A percentile compares a stretch with the other conserved stretches of the same genome.
phyloP scores from a whole-genome alignment of 2,329 filamentous ascomycete genomes.

The Huntiella moniliformis region DNA sequence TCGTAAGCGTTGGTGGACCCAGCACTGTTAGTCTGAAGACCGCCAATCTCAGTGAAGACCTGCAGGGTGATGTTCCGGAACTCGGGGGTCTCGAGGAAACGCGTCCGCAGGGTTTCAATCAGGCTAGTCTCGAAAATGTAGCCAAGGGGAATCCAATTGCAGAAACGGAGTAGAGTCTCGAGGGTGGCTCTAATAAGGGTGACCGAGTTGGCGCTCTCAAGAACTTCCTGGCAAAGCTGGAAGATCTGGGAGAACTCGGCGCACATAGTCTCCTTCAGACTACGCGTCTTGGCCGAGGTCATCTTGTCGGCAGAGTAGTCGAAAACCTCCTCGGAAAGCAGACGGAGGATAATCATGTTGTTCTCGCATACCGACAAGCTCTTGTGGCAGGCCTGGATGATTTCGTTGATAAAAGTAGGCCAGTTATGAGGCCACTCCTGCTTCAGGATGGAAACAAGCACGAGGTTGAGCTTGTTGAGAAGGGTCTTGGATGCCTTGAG shows the following conservation, averaged over 20 bases:
- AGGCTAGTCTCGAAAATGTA: conserved; percentile 98
- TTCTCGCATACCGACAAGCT: conserved; percentile 97
- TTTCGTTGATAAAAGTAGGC: conserved; percentile 99
- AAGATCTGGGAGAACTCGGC: conserved; percentile 97
- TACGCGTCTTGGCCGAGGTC: conserved; percentile 94
- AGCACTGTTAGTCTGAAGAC: conserved; percentile 62
- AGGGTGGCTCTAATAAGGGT: conserved; percentile 91
- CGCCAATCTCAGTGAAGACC: conserved; percentile 91
- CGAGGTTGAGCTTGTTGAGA: conserved; percentile 94
- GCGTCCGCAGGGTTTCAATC: conserved; percentile 80
- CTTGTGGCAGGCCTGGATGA: conserved; percentile 87
- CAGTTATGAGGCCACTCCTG: conserved; percentile 99
- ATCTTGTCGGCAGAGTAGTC: conserved; percentile 98
- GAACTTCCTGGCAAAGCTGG: conserved; percentile 87
- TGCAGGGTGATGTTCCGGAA: conserved; percentile 96
- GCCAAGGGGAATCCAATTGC: conserved; percentile 96
- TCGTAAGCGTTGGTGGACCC: conserved; percentile 59
- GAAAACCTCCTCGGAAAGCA: conserved; percentile 95
- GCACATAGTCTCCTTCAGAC: conserved; percentile 96
- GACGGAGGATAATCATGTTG: conserved; percentile 94
- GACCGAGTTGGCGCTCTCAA: conserved; percentile 73
- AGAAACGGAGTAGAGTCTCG: conserved; percentile 85
- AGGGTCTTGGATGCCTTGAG: conserved; percentile 71
- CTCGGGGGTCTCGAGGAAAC: conserved; percentile 82
- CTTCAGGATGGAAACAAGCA: conserved; percentile 92